phyloP scores from a whole-genome alignment of 139 green algal genomes.

The Volvox reticuliferus region DNA sequence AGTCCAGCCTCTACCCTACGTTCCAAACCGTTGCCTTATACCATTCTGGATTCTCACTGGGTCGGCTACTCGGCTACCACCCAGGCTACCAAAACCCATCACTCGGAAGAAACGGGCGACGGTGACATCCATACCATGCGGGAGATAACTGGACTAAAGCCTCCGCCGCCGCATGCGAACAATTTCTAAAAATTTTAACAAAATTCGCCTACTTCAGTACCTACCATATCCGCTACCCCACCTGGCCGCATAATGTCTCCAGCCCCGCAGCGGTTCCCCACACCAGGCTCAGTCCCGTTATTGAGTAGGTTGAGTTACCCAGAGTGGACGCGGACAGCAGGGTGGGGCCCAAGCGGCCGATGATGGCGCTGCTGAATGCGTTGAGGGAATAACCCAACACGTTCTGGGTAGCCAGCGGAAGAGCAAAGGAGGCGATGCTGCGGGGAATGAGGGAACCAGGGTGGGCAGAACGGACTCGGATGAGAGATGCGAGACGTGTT shows the following conservation, averaged over 20 bases:
- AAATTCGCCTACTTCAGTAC: neutral
- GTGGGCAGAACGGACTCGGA: neutral
- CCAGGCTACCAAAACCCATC: too few relatives aligned
- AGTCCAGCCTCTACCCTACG: too few relatives aligned
- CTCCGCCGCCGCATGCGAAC: too few relatives aligned
- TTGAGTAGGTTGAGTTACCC: slow-evolving; percentile 36
- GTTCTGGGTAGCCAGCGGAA: slow-evolving; percentile 34
- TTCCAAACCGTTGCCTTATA: too few relatives aligned
- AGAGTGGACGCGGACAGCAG: slow-evolving; percentile 42
- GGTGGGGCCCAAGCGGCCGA: slow-evolving; percentile 35
- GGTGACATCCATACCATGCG: too few relatives aligned
- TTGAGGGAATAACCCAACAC: slow-evolving; percentile 32
- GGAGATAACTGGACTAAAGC: too few relatives aligned
- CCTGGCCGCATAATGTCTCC: slow-evolving; percentile 52
- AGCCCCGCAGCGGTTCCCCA: slow-evolving; percentile 51
- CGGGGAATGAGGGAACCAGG: neutral
- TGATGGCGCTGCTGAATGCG: slow-evolving; percentile 20
- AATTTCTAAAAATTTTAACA: too few relatives aligned
- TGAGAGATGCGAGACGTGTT: neutral
- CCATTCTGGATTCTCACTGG: too few relatives aligned
- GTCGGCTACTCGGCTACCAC: too few relatives aligned
- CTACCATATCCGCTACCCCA: neutral
- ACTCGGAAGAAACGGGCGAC: too few relatives aligned
- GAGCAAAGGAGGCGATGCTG: slow-evolving; percentile 32
- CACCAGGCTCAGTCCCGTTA: slow-evolving; percentile 45